These are phyloP conservation scores for Ophiostoma perfectum DNA, from an alignment of 2,329 filamentous ascomycete species.

Conservation along the genomic window DNA sequence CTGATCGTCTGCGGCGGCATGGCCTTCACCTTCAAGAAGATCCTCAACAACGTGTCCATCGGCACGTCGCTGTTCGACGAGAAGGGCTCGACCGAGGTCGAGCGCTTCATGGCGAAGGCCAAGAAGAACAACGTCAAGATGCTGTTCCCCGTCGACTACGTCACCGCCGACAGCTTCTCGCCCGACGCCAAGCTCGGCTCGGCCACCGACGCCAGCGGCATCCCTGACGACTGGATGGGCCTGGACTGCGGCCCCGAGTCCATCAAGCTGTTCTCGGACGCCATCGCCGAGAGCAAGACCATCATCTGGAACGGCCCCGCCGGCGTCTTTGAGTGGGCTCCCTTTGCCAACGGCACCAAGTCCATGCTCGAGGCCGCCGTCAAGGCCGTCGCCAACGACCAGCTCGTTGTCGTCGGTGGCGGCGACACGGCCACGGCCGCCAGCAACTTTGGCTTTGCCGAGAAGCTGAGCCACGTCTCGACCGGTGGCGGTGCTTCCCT, in stretches of 20 bases:
- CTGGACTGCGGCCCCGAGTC: conserved; percentile 90
- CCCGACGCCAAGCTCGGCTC: conserved; percentile 74
- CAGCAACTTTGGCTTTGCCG: conserved; percentile 92
- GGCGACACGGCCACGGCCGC: conserved; percentile 97
- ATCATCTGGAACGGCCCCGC: conserved; percentile 99
- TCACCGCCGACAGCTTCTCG: conserved; percentile 92
- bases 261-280: conserved; percentile 78
- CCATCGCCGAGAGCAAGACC: conserved; percentile 84
- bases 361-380: conserved; percentile 85
- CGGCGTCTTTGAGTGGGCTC: conserved; percentile 95
- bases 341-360: conserved; percentile 90
- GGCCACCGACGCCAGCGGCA: conserved; percentile 81
- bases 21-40: conserved; percentile 99
- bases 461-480: conserved; percentile 96
- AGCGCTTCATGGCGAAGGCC: conserved; percentile 84
- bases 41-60: conserved; percentile 83
- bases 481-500: conserved; percentile 93
- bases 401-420: conserved; percentile 97
- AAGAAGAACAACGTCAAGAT: conserved; percentile 95
- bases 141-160: conserved; percentile 88
- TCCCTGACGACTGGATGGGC: conserved; percentile 97
- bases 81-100: conserved; percentile 86
- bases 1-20: conserved; percentile 95
- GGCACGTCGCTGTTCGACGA: conserved; percentile 91
- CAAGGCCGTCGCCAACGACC: conserved; percentile 64